Conservation (phyloP, 441 rosid species). For the Populus trichocarpa region DNA sequence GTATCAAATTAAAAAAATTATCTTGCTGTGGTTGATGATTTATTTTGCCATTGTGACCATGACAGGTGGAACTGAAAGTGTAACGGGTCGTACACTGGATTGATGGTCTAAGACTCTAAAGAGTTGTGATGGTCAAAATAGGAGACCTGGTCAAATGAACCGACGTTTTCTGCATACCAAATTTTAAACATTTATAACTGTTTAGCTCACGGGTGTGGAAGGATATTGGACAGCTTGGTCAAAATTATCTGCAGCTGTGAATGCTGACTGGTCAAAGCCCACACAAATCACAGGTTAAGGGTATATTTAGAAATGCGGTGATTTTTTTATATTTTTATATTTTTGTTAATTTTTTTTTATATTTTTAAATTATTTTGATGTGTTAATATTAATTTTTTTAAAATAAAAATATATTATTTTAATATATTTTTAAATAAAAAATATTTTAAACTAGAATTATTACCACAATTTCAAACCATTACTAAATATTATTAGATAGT, state of each 20-base stretch:
- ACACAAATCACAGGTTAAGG: not conserved
- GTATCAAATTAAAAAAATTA: too few relatives aligned
- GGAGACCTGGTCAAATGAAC: conserved; percentile 12
- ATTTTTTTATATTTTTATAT: too few relatives aligned
- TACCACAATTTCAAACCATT: too few relatives aligned
- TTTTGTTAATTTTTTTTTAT: too few relatives aligned
- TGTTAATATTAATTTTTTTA: too few relatives aligned
- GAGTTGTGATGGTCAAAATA: not conserved
- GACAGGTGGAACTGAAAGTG: not conserved
- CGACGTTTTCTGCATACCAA: too few relatives aligned
- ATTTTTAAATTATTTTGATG: too few relatives aligned
- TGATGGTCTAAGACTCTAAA: not conserved
- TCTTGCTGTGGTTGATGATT: not conserved
- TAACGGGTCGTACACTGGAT: not conserved
- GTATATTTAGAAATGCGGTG: too few relatives aligned
- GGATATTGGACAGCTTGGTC: conserved; percentile 17
- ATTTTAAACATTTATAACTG: not conserved
- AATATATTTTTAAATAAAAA: too few relatives aligned
- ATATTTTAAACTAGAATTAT: too few relatives aligned
- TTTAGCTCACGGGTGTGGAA: not conserved
- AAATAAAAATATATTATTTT: too few relatives aligned
- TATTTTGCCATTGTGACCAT: not conserved
- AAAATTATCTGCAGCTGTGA: conserved; percentile 14
- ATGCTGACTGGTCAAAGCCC: not conserved
- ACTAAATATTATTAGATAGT: too few relatives aligned